These are phyloP conservation scores for Umbilicus rupestris DNA, from an alignment of 164 flowering plant genomes.

Conservation along the genomic window DNA sequence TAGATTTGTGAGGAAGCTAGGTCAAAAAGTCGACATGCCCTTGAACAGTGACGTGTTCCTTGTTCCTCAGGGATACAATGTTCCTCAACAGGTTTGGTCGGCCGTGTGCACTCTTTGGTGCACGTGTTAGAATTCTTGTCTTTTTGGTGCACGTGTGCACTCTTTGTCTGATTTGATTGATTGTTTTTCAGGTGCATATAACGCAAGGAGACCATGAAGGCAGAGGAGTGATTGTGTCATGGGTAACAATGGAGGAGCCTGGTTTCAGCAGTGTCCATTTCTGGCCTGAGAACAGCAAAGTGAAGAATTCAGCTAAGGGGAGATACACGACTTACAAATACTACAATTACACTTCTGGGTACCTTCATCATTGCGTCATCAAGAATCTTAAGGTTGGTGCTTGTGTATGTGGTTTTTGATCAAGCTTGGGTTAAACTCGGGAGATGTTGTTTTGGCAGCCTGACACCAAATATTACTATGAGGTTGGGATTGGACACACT, in stretches of 20 bases:
- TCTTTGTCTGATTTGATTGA: background rate
- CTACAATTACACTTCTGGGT: constrained; percentile 67
- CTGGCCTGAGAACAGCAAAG: constrained; percentile 32
- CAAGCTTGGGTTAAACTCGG: background rate
- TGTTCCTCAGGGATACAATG: background rate
- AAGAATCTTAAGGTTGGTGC: constrained; percentile 40
- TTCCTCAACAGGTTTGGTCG: background rate
- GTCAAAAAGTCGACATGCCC: background rate
- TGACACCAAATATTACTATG: background rate
- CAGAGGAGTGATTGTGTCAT: constrained; percentile 57
- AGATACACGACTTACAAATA: constrained; percentile 32
- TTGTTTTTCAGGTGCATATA: constrained; percentile 48
- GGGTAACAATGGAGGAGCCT: constrained; percentile 50
- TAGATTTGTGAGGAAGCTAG: background rate
- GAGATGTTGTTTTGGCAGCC: background rate
- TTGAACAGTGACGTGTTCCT: background rate
- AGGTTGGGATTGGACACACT: constrained; percentile 29
- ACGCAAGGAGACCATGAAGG: constrained; percentile 78
- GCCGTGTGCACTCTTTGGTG: background rate
- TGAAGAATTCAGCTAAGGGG: constrained; percentile 25
- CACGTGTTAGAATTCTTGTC: background rate
- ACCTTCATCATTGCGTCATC: constrained; percentile 65
- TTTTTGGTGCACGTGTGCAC: background rate
- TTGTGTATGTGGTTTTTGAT: background rate
- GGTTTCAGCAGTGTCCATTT: constrained; percentile 41